Percentiles rank a stretch among this genome's conserved stretches.
Evolutionary conservation across 192 early-diverging fungal species (phyloP).

Genomic region (Backusella tuberculispora): DNA sequence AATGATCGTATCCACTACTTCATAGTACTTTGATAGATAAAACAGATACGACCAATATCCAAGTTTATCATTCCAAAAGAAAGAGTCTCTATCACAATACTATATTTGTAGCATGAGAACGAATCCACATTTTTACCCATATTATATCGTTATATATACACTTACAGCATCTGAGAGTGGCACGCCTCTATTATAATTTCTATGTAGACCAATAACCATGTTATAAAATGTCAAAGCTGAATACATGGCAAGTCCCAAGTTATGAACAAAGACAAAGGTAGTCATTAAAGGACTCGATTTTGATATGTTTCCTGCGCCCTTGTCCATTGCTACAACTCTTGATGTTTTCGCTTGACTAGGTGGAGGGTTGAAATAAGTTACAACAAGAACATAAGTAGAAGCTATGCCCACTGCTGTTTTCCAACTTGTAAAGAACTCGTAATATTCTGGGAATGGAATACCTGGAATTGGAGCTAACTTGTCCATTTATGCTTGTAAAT

Average conservation of each 20-base stretch:
- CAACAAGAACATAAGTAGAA: constrained; percentile 49
- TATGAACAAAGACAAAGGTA: constrained; percentile 77
- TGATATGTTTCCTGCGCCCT: constrained; percentile 40
- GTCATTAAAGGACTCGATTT: constrained; percentile 59
- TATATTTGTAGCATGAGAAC: constrained; percentile 12
- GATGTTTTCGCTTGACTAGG: constrained; percentile 50
- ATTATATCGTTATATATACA: constrained; percentile 4
- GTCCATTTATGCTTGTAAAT: constrained; percentile 12
- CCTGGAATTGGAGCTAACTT: constrained; percentile 34
- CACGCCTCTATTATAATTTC: constrained; percentile 48
- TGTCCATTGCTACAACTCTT: constrained; percentile 53
- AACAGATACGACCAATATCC: constrained; percentile 85
- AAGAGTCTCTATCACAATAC: constrained; percentile 66
- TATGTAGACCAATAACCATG: constrained; percentile 60
- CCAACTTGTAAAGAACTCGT: constrained; percentile 73
- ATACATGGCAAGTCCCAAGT: constrained; percentile 69
- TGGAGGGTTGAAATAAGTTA: constrained; percentile 53
- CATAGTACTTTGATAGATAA: constrained; percentile 89
- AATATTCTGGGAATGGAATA: constrained; percentile 70
- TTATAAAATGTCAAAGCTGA: constrained; percentile 71
- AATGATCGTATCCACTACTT: constrained; percentile 87
- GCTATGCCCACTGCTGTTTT: constrained; percentile 61
- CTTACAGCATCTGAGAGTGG: constrained; percentile 61
- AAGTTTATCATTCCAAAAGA: constrained; percentile 70
- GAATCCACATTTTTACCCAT: too few relatives aligned